Conservation (phyloP, 129 eudicot species). For the Pulicaria dysenterica region DNA sequence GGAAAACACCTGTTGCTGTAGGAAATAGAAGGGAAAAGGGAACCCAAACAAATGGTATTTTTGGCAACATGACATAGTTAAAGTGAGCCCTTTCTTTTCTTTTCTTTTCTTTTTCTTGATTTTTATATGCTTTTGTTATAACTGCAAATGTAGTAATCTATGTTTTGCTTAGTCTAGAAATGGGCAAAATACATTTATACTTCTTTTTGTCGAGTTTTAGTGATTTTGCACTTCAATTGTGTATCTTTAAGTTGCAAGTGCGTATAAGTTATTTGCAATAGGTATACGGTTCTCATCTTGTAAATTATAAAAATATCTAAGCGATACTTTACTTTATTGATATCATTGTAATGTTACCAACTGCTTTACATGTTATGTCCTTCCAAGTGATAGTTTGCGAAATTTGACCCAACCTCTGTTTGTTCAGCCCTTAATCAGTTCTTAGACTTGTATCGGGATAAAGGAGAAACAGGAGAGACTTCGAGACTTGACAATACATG, state of each 20-base stretch:
- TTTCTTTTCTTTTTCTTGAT: background rate
- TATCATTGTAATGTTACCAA: background rate
- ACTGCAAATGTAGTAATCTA: background rate
- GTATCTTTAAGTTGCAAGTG: constrained; percentile 17
- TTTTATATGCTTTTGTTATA: background rate
- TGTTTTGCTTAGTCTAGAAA: constrained; percentile 8
- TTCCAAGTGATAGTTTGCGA: constrained; percentile 12
- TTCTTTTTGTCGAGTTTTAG: too few species aligned
- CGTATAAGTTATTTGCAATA: constrained; percentile 10
- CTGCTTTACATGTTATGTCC: background rate
- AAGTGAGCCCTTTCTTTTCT: background rate
- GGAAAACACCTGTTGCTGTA: background rate
- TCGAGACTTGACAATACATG: background rate
- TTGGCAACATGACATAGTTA: background rate
- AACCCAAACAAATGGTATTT: background rate
- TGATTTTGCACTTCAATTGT: background rate
- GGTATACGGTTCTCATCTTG: background rate
- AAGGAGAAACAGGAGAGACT: background rate
- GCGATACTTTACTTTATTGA: background rate
- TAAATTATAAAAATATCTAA: background rate
- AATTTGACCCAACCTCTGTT: background rate
- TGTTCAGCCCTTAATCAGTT: background rate
- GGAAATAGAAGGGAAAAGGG: too few species aligned
- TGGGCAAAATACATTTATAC: background rate
- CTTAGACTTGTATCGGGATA: constrained; percentile 4